These are phyloP conservation scores for Scytalidium sp. DNA, from an alignment of 2,329 filamentous ascomycete species.

Conservation along the genomic window DNA sequence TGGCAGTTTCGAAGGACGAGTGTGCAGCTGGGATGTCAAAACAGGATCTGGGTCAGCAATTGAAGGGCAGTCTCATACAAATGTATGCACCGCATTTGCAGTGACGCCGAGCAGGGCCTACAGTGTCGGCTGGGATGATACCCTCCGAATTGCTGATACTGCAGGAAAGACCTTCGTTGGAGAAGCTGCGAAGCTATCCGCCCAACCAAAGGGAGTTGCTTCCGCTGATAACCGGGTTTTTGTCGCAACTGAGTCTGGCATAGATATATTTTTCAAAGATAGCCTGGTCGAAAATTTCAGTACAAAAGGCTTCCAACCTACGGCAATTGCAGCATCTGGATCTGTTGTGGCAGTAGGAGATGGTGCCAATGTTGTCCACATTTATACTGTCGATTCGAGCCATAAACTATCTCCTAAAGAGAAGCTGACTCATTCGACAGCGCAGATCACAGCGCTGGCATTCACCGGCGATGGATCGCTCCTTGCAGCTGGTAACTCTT, in stretches of 20 bases:
- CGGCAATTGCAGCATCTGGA: conserved; percentile 67
- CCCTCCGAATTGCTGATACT: conserved; percentile 74
- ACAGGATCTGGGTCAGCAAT: conserved; percentile 67
- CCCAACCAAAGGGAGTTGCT: conserved; percentile 76
- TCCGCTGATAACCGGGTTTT: conserved; percentile 47
- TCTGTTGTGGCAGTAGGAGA: conserved; percentile 72
- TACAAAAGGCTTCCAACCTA: conserved; percentile 62
- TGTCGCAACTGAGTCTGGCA: conserved; percentile 49
- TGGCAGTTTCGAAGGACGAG: conserved; percentile 86
- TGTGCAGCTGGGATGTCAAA: conserved; percentile 78
- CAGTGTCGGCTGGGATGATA: conserved; percentile 93
- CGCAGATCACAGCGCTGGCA: conserved; percentile 73
- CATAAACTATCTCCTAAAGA: conserved; percentile 46
- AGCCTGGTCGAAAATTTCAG: conserved; percentile 57
- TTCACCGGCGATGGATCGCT: conserved; percentile 78
- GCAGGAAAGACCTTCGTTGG: conserved; percentile 74
- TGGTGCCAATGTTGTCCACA: conserved; percentile 69
- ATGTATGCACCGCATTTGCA: conserved; percentile 78
- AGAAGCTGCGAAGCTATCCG: conserved; percentile 61
- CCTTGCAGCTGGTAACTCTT: conserved; percentile 77
- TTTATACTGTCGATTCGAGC: conserved; percentile 64
- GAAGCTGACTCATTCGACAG: conserved; percentile 62
- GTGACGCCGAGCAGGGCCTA: conserved; percentile 64
- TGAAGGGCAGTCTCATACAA: conserved; percentile 79
- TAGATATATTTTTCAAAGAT: conserved; percentile 59